Conservation (phyloP, 768 basidiomycete genomes). For the Phaffia tasmanica region DNA sequence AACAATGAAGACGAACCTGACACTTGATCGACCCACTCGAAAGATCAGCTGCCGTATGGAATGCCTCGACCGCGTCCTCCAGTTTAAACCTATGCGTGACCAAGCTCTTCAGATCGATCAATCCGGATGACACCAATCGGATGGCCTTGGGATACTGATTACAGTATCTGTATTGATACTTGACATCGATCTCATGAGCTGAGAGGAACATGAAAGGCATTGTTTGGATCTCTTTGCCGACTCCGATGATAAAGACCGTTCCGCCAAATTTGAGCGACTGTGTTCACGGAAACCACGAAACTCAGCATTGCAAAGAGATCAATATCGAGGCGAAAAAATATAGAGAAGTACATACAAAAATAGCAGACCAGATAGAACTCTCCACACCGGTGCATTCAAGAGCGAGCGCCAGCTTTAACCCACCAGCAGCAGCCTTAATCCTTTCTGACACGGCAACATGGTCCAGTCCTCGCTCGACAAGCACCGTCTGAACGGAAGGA, state of each 20-base stretch:
- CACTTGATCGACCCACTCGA: slow-evolving; percentile 37
- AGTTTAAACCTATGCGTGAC: slow-evolving; percentile 42
- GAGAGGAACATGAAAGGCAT: slow-evolving; percentile 39
- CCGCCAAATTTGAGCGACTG: slow-evolving; percentile 39
- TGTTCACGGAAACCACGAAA: neutral
- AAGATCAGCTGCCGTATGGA: slow-evolving; percentile 39
- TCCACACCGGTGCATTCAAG: slow-evolving; percentile 43
- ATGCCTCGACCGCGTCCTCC: slow-evolving; percentile 38
- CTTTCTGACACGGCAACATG: slow-evolving; percentile 32
- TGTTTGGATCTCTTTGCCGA: slow-evolving; percentile 37
- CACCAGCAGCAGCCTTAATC: slow-evolving; percentile 35
- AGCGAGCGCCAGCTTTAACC: slow-evolving; percentile 32
- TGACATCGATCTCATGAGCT: slow-evolving; percentile 39
- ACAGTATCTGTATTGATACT: slow-evolving; percentile 40
- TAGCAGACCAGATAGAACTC: slow-evolving; percentile 37
- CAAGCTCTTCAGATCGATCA: slow-evolving; percentile 37
- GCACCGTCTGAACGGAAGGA: slow-evolving; percentile 37
- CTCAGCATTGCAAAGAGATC: neutral
- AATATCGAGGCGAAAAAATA: neutral
- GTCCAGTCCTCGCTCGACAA: slow-evolving; percentile 32
- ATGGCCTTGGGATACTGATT: slow-evolving; percentile 42
- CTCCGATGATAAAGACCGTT: slow-evolving; percentile 41
- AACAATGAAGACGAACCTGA: neutral
- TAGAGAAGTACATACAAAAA: slow-evolving; percentile 35
- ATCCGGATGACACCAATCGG: slow-evolving; percentile 30